Conservation (phyloP, 306 rosid genomes). For the Quercus berberidifolia region DNA sequence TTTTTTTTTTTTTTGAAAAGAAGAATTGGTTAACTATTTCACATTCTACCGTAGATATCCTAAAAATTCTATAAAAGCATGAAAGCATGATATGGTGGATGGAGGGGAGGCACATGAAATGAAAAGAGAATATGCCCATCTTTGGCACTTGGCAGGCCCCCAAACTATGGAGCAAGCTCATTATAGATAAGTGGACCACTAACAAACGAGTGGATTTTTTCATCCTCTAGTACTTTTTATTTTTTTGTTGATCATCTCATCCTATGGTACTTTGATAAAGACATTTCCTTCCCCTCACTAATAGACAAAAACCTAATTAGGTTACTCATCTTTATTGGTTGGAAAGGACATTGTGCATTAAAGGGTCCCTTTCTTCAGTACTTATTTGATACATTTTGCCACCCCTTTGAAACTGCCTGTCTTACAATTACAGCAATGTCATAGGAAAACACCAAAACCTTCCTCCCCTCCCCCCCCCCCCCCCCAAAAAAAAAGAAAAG, state of each 20-base stretch:
- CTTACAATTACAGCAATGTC: not conserved
- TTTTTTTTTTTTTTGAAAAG: too few relatives aligned
- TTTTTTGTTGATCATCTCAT: not conserved
- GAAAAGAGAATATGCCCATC: constrained; percentile 17
- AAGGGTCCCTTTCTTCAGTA: constrained; percentile 2
- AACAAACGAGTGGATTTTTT: constrained; percentile 14
- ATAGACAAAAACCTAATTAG: constrained; percentile 7
- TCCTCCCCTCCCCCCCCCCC: too few relatives aligned
- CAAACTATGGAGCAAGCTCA: constrained; percentile 20
- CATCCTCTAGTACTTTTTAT: not conserved
- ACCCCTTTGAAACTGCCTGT: not conserved
- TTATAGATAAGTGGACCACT: constrained; percentile 43
- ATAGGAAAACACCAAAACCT: not conserved
- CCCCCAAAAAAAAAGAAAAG: not conserved
- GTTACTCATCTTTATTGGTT: constrained; percentile 6
- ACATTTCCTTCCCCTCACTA: constrained; percentile 9
- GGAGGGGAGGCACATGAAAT: not conserved
- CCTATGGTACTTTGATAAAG: constrained; percentile 11
- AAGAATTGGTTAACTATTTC: too few relatives aligned
- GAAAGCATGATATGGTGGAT: too few relatives aligned
- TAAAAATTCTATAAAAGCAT: too few relatives aligned
- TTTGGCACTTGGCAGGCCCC: not conserved
- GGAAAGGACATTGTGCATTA: not conserved
- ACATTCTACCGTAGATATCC: too few relatives aligned
- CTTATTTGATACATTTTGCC: not conserved